Percentiles rank a stretch among this genome's conserved stretches.
These are phyloP conservation scores for Cyberlindnera misumaiensis DNA, from an alignment of 805 yeast genomes.

Conservation along the genomic window DNA sequence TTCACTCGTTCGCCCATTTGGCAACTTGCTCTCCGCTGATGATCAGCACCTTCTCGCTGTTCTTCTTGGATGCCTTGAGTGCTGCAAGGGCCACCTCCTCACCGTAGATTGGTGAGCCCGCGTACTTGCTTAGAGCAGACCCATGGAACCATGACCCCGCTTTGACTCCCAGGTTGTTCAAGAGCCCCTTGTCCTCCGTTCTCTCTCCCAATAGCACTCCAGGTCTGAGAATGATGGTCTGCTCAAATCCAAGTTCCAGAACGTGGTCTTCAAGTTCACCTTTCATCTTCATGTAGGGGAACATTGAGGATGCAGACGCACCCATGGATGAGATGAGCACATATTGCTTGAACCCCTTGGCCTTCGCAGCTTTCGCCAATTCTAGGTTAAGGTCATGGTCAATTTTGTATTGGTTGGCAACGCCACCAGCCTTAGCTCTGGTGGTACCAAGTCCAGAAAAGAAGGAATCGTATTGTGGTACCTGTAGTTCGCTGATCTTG, in stretches of 20 bases:
- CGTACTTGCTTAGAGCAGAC: slow-evolving; percentile 26
- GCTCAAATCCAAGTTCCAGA: slow-evolving; percentile 54
- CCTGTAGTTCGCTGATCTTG: slow-evolving; percentile 22
- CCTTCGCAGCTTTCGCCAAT: slow-evolving; percentile 69
- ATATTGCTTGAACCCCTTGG: slow-evolving; percentile 57
- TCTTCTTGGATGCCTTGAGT: slow-evolving; percentile 26
- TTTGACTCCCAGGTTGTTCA: slow-evolving; percentile 26
- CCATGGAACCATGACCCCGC: slow-evolving; percentile 26
- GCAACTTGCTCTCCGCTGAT: slow-evolving; percentile 24
- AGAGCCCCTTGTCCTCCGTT: slow-evolving; percentile 29
- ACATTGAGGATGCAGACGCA: slow-evolving; percentile 50
- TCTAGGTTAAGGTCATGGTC: slow-evolving; percentile 69
- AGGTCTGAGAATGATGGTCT: slow-evolving; percentile 71
- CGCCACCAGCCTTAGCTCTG: slow-evolving; percentile 60
- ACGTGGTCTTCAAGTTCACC: slow-evolving; percentile 73
- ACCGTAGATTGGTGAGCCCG: slow-evolving; percentile 48
- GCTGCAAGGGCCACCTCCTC: slow-evolving; percentile 62
- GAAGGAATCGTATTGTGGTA: slow-evolving; percentile 32
- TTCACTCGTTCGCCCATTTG: not conserved
- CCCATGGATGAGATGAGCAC: slow-evolving; percentile 62
- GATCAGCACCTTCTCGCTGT: slow-evolving; percentile 24
- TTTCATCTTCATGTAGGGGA: slow-evolving; percentile 61
- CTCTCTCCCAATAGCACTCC: slow-evolving; percentile 68
- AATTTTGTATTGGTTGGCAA: slow-evolving; percentile 61
- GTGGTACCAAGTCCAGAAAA: slow-evolving; percentile 77